A percentile compares a stretch with the other conserved stretches of the same genome.
phyloP scores from a whole-genome alignment of 1,284 basidiomycete species.

The Inonotus hispidus region DNA sequence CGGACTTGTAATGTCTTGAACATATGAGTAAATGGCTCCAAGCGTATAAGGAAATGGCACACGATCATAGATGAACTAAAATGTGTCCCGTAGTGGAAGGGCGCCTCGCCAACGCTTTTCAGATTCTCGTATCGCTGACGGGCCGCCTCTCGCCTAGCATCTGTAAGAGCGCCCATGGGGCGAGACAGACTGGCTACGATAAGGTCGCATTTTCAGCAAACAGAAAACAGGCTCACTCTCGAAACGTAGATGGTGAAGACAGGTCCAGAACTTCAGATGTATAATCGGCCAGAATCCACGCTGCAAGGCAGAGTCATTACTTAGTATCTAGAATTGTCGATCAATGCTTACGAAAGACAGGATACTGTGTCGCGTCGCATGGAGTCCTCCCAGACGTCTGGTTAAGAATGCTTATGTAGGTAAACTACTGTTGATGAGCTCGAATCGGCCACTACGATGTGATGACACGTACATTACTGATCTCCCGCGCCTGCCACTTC shows the following conservation, averaged over 20 bases:
- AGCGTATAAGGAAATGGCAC: slow-evolving; percentile 88
- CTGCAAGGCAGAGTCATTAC: slow-evolving; percentile 31
- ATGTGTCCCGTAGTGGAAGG: slow-evolving; percentile 93
- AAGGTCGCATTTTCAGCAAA: slow-evolving; percentile 1
- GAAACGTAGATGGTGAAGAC: slow-evolving; percentile 56
- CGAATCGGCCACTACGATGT: neutral
- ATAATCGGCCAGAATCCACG: slow-evolving; percentile 89
- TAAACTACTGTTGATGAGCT: slow-evolving; percentile 49
- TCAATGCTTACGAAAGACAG: slow-evolving; percentile 74
- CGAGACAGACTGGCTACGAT: slow-evolving; percentile 53
- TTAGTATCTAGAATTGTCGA: neutral
- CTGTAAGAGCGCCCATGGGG: slow-evolving; percentile 90
- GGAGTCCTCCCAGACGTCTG: slow-evolving; percentile 89
- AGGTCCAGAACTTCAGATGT: slow-evolving; percentile 72
- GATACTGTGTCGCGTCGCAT: slow-evolving; percentile 93
- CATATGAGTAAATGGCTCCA: slow-evolving; percentile 89
- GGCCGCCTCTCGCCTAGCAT: slow-evolving; percentile 68
- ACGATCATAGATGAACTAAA: slow-evolving; percentile 97
- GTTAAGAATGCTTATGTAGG: slow-evolving; percentile 82
- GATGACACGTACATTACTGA: slow-evolving; percentile 66
- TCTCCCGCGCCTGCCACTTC: slow-evolving; percentile 82
- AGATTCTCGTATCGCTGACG: slow-evolving; percentile 71
- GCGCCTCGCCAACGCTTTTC: slow-evolving; percentile 76
- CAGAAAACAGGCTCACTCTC: slow-evolving; percentile 57
- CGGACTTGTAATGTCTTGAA: slow-evolving; percentile 79